Evolutionary conservation across 169 alveolate species (phyloP), one percentile per base, ranked within the genome.

Genomic region (Plasmodium berghei): DNA sequence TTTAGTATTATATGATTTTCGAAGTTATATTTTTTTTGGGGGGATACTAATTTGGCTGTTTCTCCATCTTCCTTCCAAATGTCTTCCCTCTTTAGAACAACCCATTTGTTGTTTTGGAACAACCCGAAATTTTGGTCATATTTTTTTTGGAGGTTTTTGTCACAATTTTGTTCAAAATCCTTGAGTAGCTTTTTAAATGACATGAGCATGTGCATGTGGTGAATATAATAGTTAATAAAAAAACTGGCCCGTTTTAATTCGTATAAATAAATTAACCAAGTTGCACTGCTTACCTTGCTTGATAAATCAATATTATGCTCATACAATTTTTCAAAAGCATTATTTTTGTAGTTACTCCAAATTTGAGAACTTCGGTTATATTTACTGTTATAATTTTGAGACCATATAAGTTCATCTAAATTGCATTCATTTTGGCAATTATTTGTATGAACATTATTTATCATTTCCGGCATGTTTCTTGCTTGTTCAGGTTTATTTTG

Each of bases 191-290:
- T 72, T 45, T 75, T 75, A 87, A 87, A 87, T 20, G n/a, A 46
- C 8, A 75, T 77, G 56, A 72, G 61, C 63, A 77, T 18, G 69
- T 63, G 49, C 48, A 86, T n/a, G 26, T 86, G 75, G 56, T 86
- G 49, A 48, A 86, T 16, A 54, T 75, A 75, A 34, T 72, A 62
- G 71, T 75, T 87, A 46, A 75, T 87, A 69, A 75, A 87, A 26
- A 75, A 86, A 40, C 87, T 69, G 22, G 96, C 96, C 52, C 98
- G 66, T 62, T 94, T 91, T 22, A 96, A 88, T 90, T 96, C 98
- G 54, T 95, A 96, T 28, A 93, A 87, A 73, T 96, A 96, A 2
- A 96, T 96, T 52, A 96, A 90, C 98, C 98, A 96, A 8, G 98
- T 96, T 9, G 97, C 98, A 59, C 95, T 94, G 52, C 97, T 95